Evolutionary conservation across 2,329 filamentous ascomycete species (phyloP), one percentile per base, ranked within the genome.

Genomic region (Microcyclosporella mali): DNA sequence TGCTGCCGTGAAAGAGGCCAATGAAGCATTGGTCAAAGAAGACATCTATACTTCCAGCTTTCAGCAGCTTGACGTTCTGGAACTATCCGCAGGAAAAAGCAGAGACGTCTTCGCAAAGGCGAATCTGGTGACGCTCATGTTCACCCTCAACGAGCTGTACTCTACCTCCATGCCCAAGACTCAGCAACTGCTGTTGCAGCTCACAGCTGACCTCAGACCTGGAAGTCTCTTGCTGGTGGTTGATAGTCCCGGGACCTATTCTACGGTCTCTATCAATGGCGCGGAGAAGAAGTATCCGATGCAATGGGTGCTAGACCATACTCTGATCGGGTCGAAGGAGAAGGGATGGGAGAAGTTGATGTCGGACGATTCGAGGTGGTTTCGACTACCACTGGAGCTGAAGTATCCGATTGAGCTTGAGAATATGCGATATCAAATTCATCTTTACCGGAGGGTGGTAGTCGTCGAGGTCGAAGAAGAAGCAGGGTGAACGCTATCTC

Each of bases 81-180:
- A 59, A 2, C 55, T 68, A 8, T 53, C 66, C 0, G 58, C 67
- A 2, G 58, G 64, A 2, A 50, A 78, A 1, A 38, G 37, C 25
- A 40, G 51, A 4, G 43, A 52, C 0, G 29, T 66, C 6, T 53
- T 67, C 4, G 27, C 55, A 11, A 49, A 51, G 6, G 58, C 63
- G 1, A 52, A 64, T 25, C 52, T 95, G 1, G 71, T 94, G 11
- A 95, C 89, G 0, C 68, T 97, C 10, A 79, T 97, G 67, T 98
- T 97, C 71, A 95, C 90, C 0, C 76, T 97, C 35, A 97, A 97
- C 64, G 92, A 98, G 67, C 79, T 98, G 0, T 97, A 95, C 70
- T 84, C 85, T 0, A 72, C 78, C 0, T 87, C 82, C 1, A 78
- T 88, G 17, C 72, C 81, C 2, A 79, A 81, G 53, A 88, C 90